phyloP scores from a whole-genome alignment of 768 basidiomycete species.

The Lactarius psammicola region DNA sequence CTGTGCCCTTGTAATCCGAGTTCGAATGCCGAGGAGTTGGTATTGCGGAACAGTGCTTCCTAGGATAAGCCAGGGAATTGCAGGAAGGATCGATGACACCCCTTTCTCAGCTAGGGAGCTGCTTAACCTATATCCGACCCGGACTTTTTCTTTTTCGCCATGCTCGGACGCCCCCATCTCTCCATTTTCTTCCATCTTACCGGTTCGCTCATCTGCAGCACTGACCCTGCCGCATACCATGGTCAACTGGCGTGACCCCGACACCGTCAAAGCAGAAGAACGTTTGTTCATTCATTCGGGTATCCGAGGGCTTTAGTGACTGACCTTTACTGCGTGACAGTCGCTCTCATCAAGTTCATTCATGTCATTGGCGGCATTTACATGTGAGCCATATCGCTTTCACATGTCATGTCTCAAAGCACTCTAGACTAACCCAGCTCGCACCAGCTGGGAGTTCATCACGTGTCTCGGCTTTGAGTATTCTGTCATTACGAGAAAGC shows the following conservation, averaged over 20 bases:
- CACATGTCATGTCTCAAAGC: background rate
- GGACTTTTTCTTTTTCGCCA: background rate
- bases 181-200: background rate
- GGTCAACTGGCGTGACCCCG: constrained; percentile 12
- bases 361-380: constrained; percentile 22
- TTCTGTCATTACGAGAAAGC: constrained; percentile 11
- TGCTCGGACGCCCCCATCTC: too few species aligned
- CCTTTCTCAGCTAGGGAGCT: background rate
- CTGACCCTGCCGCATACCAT: background rate
- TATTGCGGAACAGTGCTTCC: background rate
- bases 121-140: background rate
- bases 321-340: background rate
- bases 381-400: constrained; percentile 12
- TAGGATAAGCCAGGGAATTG: too few species aligned
- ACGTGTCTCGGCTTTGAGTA: constrained; percentile 18
- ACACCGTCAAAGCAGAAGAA: background rate
- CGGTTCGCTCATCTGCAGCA: too few species aligned
- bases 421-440: background rate
- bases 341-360: constrained; percentile 9
- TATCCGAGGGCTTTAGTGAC: background rate
- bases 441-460: constrained; percentile 22
- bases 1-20: background rate
- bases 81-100: background rate
- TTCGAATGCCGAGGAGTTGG: background rate
- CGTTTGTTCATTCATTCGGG: background rate